Conservation (phyloP, 1,139 yeast genomes). For the Pneumocystis wakefieldiae region DNA sequence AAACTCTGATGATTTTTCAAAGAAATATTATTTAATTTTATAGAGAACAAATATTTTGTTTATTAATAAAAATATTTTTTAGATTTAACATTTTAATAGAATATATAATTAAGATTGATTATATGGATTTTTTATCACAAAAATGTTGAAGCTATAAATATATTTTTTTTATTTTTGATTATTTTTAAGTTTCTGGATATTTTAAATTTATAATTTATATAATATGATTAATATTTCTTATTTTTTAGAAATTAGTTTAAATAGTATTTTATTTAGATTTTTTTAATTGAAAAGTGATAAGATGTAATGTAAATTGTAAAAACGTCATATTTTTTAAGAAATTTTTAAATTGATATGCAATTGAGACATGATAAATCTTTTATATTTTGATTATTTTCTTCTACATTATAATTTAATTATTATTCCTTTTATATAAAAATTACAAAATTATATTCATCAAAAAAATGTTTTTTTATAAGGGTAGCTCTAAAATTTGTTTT, state of each 20-base stretch:
- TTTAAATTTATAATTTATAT: not conserved
- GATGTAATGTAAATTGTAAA: not conserved
- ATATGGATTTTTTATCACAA: too few species aligned
- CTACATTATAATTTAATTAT: not conserved
- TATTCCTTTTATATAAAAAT: too few species aligned
- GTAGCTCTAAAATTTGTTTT: slow-evolving; percentile 51
- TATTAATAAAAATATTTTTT: too few species aligned
- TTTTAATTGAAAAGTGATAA: not conserved
- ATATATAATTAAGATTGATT: too few species aligned
- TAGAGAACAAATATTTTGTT: too few species aligned
- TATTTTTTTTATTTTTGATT: too few species aligned
- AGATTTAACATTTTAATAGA: too few species aligned
- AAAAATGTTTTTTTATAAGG: not conserved
- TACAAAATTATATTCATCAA: not conserved
- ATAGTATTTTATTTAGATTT: not conserved
- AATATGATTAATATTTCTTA: not conserved
- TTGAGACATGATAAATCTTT: not conserved
- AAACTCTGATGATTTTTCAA: too few species aligned
- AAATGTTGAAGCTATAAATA: too few species aligned
- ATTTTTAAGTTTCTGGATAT: too few species aligned
- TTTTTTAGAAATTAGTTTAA: not conserved
- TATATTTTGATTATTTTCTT: not conserved
- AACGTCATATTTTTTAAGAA: not conserved
- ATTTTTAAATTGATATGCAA: too few species aligned
- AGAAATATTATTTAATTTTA: too few species aligned